These are phyloP conservation scores for Nigrograna mackinnonii DNA, from an alignment of 2,329 filamentous ascomycete genomes.

Conservation along the genomic window DNA sequence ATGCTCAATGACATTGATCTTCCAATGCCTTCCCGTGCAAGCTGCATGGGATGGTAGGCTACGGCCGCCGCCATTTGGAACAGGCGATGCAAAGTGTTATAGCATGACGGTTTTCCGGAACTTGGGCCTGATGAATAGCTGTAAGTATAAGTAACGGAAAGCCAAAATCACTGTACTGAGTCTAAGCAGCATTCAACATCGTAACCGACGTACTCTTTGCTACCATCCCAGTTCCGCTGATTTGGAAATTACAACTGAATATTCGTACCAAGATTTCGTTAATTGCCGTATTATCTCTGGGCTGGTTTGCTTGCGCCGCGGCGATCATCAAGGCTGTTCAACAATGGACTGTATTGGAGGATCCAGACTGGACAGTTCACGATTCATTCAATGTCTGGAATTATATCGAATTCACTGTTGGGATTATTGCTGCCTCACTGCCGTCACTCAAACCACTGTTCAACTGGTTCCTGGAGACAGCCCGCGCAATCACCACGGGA, in stretches of 20 bases:
- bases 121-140: slow-evolving; percentile 52
- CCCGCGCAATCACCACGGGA: slow-evolving; percentile 22
- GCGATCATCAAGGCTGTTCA: slow-evolving; percentile 47
- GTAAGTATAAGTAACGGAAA: slow-evolving; percentile 23
- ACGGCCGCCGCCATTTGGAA: slow-evolving; percentile 30
- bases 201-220: slow-evolving; percentile 47
- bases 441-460: slow-evolving; percentile 46
- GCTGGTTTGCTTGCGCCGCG: slow-evolving; percentile 46
- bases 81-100: slow-evolving; percentile 47
- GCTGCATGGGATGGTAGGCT: slow-evolving; percentile 49
- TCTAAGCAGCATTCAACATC: slow-evolving; percentile 39
- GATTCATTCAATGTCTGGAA: slow-evolving; percentile 51
- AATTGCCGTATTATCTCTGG: slow-evolving; percentile 40
- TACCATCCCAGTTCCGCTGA: slow-evolving; percentile 46
- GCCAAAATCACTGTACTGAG: slow-evolving; percentile 4
- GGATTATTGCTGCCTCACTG: slow-evolving; percentile 48
- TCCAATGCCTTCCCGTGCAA: slow-evolving; percentile 50
- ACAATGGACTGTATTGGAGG: slow-evolving; percentile 39
- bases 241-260: slow-evolving; percentile 49
- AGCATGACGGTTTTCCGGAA: slow-evolving; percentile 43
- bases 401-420: slow-evolving; percentile 49
- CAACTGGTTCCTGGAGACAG: slow-evolving; percentile 36
- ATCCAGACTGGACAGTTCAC: slow-evolving; percentile 40
- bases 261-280: slow-evolving; percentile 45
- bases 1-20: slow-evolving; percentile 51